Base-by-base conservation (phyloP, 2,329 filamentous ascomycete species). In the Penicillium polonicum region DNA sequence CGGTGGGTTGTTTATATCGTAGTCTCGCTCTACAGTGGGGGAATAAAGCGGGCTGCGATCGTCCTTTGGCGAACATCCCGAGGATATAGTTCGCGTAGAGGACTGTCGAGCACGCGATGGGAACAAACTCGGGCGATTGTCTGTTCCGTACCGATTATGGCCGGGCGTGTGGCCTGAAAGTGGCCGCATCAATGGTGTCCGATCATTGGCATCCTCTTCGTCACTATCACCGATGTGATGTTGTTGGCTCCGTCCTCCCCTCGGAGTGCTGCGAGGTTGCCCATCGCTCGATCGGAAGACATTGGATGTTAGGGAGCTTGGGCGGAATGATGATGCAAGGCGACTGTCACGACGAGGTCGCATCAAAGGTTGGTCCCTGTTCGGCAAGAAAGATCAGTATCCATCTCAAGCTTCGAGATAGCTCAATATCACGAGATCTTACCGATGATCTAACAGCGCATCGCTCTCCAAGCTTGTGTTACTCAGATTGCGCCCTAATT, bases 381-480 rank as follows among this genome's bases (percentile, higher is more conserved):
- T 49, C 71, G 52, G 57, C 65, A 60, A 51, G 9, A 35, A 39
- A 55, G 9, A 50, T 61, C 48, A 63, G 53, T 49, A 55, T 48
- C 9, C 45, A 44, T 25, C 5, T 17, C 33, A 50, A 39, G 21
- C 43, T 29, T 25, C 7, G n/a, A 21, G 25, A 41, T 39, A 23
- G 33, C 29, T 43, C 50, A 35, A 48, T 44, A n/a, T 15, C 23
- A 35, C 23, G 21, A 55, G 45, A 48, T 62, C 77, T 60, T 77
- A 89, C 86, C 91, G 85, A 74, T 97, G 93, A 75, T 97, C 93
- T 19, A 97, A 79, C 65, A 97, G 78, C 8, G 85, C 88, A 71
- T 96, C 88, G 73, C 92, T 97, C 65, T 97, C 93, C 62, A 97
- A 79, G 73, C 93, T 97, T 0, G 90, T 92, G 67, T 83, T 87